Percentiles rank a stretch among this genome's conserved stretches.
Evolutionary conservation across 257 asterid species (phyloP).

Genomic region (Gentiana dahurica): DNA sequence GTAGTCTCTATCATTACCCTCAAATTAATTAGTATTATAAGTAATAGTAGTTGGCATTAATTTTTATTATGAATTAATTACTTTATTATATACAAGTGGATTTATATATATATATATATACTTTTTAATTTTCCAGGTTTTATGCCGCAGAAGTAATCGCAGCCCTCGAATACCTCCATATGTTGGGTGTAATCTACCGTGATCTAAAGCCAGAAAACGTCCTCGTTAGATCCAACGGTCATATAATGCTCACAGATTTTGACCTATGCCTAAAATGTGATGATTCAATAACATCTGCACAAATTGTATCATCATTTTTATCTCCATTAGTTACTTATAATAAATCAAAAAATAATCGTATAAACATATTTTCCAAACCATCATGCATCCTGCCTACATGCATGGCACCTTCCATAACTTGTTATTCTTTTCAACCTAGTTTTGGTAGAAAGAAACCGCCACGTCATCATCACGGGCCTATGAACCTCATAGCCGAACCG

Average conservation of each 20-base stretch:
- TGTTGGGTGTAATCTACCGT: conserved; percentile 59
- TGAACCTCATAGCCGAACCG: conserved; percentile 45
- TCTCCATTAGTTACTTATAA: conserved; percentile 2
- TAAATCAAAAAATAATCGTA: background rate
- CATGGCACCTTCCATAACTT: conserved; percentile 22
- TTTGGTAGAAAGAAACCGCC: conserved; percentile 7
- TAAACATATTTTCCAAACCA: conserved; percentile 19
- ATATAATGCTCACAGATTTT: conserved; percentile 71
- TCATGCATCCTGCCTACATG: conserved; percentile 42
- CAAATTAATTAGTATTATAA: no score
- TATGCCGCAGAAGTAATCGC: conserved; percentile 76
- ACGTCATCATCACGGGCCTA: background rate
- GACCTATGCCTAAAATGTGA: conserved; percentile 59
- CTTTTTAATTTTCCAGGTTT: conserved; percentile 26
- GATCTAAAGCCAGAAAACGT: conserved; percentile 77
- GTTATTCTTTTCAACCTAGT: conserved; percentile 9
- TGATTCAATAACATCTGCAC: conserved; percentile 29
- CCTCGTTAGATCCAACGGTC: conserved; percentile 58
- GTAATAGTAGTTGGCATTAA: no score
- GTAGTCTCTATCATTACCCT: no score
- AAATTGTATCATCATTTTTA: conserved; percentile 22
- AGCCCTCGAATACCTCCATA: conserved; percentile 76
- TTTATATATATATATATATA: background rate
- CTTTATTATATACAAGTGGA: background rate
- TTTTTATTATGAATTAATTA: background rate